These are phyloP conservation scores for Solanum peruvianum DNA, from an alignment of 257 asterid genomes.

Conservation along the genomic window DNA sequence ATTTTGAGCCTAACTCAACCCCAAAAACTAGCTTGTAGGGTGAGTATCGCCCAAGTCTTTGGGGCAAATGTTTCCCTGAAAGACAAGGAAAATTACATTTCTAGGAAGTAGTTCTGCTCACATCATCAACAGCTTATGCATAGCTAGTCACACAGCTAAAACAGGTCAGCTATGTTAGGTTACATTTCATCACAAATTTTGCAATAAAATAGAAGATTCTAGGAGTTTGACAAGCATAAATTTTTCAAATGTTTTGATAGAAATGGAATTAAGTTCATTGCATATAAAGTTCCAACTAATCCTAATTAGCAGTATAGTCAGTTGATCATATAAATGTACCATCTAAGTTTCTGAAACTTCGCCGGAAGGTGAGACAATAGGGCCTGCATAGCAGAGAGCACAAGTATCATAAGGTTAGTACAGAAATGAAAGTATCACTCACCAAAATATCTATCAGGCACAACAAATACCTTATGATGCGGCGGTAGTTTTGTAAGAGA, in stretches of 20 bases:
- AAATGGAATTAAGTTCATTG: neutral
- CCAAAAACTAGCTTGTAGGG: neutral
- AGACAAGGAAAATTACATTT: neutral
- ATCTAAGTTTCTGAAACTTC: conserved; percentile 77
- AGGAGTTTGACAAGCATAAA: neutral
- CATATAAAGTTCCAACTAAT: neutral
- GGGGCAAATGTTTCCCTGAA: neutral
- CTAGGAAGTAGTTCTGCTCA: neutral
- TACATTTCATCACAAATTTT: neutral
- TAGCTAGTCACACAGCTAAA: neutral
- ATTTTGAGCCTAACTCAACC: neutral
- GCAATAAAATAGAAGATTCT: neutral
- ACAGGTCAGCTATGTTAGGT: neutral
- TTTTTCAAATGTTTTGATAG: neutral
- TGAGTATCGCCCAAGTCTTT: neutral
- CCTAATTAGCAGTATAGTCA: neutral
- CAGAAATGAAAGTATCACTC: neutral
- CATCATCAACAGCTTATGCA: neutral
- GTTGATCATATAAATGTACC: conserved; percentile 31
- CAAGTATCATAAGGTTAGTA: neutral
- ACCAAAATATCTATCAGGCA: neutral
- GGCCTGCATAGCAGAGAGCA: conserved; percentile 50
- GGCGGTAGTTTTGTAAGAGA: conserved; percentile 55
- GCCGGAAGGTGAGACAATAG: conserved; percentile 60
- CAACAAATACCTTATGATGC: conserved; percentile 59